Evolutionary conservation across 202 grass and related monocot genomes (phyloP).

Genomic region (Musa balbisiana): DNA sequence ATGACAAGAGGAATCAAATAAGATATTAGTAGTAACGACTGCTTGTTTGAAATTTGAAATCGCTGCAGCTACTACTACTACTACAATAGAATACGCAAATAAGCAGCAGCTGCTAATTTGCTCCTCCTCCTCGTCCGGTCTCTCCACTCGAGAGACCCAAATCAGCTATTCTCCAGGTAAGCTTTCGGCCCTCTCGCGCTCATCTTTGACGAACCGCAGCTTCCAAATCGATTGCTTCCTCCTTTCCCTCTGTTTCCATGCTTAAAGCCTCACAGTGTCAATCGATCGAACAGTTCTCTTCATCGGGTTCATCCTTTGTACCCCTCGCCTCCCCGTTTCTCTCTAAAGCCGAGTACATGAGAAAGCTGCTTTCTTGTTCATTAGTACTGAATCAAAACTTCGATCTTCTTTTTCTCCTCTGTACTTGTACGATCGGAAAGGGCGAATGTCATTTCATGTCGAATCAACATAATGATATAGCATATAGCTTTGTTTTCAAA

Average conservation of each 20-base stretch:
- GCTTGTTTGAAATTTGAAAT: slow-evolving; percentile 13
- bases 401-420: background rate
- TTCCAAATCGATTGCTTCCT: too few relatives aligned
- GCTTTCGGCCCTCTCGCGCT: background rate
- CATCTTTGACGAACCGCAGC: too few relatives aligned
- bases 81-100: background rate
- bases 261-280: background rate
- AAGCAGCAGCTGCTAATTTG: background rate
- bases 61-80: background rate
- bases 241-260: background rate
- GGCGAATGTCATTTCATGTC: too few relatives aligned
- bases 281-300: background rate
- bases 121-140: background rate
- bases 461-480: too few relatives aligned
- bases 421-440: background rate
- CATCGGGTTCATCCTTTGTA: background rate
- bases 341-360: background rate
- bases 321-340: background rate
- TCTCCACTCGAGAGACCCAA: background rate
- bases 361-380: background rate
- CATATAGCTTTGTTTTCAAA: too few relatives aligned
- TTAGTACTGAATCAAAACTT: background rate
- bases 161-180: slow-evolving; percentile 1
- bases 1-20: background rate
- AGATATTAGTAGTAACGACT: background rate